phyloP scores from a whole-genome alignment of 2,329 filamentous ascomycete species.

The Sporothrix variecibatus region DNA sequence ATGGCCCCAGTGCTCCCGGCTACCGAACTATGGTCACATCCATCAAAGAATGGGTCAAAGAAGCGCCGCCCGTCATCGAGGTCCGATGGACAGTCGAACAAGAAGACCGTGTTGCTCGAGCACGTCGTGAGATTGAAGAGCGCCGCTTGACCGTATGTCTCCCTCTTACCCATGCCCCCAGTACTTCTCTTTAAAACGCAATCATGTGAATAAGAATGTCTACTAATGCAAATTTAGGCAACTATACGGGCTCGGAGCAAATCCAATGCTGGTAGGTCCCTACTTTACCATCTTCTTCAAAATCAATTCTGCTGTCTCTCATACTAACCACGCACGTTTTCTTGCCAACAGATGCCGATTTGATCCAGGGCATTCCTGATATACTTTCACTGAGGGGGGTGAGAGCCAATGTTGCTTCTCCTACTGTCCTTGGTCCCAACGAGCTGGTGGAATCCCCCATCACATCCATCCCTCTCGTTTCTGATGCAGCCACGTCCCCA shows the following conservation, averaged over 20 bases:
- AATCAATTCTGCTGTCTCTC: not conserved
- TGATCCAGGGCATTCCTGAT: not conserved
- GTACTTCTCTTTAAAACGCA: not conserved
- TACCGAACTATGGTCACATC: slow-evolving; percentile 57
- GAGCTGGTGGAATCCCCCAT: not conserved
- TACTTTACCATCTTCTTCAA: not conserved
- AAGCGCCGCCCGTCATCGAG: slow-evolving; percentile 56
- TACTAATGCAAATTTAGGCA: not conserved
- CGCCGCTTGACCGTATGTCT: slow-evolving; percentile 44
- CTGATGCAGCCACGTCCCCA: slow-evolving; percentile 24
- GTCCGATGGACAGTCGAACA: slow-evolving; percentile 63
- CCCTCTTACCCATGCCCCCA: not conserved
- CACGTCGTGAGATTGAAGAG: slow-evolving; percentile 50
- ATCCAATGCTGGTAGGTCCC: slow-evolving; percentile 10
- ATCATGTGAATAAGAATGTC: not conserved
- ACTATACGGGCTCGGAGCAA: not conserved
- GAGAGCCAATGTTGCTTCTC: not conserved
- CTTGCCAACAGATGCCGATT: not conserved
- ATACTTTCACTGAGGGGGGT: not conserved
- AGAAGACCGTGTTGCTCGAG: slow-evolving; percentile 50
- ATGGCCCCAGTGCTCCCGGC: slow-evolving; percentile 63
- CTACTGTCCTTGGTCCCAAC: not conserved
- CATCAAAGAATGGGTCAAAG: slow-evolving; percentile 53
- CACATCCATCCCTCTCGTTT: not conserved
- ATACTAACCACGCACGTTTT: not conserved